A percentile compares a stretch with the other conserved stretches of the same genome.
phyloP scores from a whole-genome alignment of 129 eudicot species.

The Calendula officinalis region DNA sequence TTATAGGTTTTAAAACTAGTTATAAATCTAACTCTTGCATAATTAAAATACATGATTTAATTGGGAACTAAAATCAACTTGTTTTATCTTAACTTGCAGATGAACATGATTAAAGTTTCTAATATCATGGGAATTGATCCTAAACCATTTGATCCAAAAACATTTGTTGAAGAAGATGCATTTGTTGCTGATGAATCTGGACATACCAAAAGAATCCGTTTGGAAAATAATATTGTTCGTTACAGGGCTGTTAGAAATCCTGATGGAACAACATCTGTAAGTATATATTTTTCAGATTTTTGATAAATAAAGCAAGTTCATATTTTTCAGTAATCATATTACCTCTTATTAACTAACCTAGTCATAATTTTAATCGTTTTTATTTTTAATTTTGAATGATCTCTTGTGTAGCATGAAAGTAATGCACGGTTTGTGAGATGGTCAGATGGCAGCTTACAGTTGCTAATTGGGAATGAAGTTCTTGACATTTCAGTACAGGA shows the following conservation, averaged over 20 bases:
- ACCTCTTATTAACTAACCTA: too few species aligned
- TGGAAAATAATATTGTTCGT: constrained; percentile 93
- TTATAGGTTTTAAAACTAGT: neutral
- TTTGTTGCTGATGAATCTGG: constrained; percentile 95
- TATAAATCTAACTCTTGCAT: constrained; percentile 9
- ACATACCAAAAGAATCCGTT: constrained; percentile 76
- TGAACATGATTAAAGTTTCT: constrained; percentile 94
- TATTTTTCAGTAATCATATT: constrained; percentile 13
- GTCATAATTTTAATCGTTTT: too few species aligned
- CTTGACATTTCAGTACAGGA: constrained; percentile 96
- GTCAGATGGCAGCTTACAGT: constrained; percentile 98
- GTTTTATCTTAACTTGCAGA: constrained; percentile 44
- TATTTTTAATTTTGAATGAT: constrained; percentile 8
- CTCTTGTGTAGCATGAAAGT: constrained; percentile 72
- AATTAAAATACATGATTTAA: neutral
- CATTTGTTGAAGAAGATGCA: constrained; percentile 88
- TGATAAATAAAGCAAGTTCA: neutral
- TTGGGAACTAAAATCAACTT: constrained; percentile 13
- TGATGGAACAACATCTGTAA: constrained; percentile 78
- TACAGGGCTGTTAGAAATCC: constrained; percentile 83
- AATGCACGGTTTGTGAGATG: constrained; percentile 97
- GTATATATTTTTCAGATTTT: constrained; percentile 14
- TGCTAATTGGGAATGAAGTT: constrained; percentile 90
- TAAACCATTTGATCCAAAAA: constrained; percentile 92
- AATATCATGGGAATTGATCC: constrained; percentile 98